Evolutionary conservation across 768 basidiomycete species (phyloP).

Genomic region (Butyriboletus loyo): DNA sequence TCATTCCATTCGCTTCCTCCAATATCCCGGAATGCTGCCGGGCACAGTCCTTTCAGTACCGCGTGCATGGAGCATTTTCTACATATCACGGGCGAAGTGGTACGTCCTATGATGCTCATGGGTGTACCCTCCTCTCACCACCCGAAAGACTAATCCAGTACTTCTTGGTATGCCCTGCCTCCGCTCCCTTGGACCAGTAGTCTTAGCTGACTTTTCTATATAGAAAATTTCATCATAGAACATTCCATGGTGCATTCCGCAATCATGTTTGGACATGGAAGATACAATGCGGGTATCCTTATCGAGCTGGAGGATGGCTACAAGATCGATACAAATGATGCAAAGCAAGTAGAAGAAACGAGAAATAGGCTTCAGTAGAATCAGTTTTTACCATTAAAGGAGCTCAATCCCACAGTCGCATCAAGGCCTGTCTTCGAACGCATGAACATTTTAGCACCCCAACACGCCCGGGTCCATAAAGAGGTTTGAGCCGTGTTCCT

Average conservation of each 20-base stretch:
- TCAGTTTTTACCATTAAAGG: not conserved
- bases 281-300: conserved; percentile 16
- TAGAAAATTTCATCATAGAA: conserved; percentile 16
- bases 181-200: not conserved
- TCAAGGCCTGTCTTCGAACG: conserved; percentile 15
- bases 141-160: conserved; percentile 11
- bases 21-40: not conserved
- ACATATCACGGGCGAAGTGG: conserved; percentile 19
- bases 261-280: conserved; percentile 22
- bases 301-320: conserved; percentile 11
- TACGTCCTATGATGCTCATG: not conserved
- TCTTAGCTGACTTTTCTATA: not conserved
- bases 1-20: not conserved
- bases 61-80: conserved; percentile 1
- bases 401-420: not conserved
- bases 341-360: conserved; percentile 8
- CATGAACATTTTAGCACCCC: conserved; percentile 21
- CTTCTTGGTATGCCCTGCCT: conserved; percentile 12
- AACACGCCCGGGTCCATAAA: conserved; percentile 20
- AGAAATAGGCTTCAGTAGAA: conserved; percentile 16
- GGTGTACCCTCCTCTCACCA: not conserved
- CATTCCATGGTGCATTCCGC: conserved; percentile 15
- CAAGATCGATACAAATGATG: conserved; percentile 10
- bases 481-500: conserved; percentile 8
- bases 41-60: not conserved